Conservation (phyloP, 1,284 basidiomycete genomes). For the Naganishia albida region DNA sequence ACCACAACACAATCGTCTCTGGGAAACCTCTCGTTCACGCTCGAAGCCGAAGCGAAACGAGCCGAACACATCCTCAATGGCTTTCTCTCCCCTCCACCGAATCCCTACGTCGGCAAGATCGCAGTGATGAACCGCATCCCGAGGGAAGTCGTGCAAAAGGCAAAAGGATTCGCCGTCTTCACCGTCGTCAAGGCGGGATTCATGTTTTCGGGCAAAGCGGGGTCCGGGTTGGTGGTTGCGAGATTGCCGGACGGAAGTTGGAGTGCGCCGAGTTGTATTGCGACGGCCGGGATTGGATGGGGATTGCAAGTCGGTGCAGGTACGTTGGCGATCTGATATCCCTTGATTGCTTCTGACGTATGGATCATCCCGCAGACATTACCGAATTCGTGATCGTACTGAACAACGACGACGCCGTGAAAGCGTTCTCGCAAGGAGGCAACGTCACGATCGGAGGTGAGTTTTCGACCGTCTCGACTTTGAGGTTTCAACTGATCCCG, state of each 20-base stretch:
- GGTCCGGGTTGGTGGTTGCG: slow-evolving; percentile 90
- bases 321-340: slow-evolving; percentile 33
- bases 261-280: slow-evolving; percentile 96
- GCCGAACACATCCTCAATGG: slow-evolving; percentile 13
- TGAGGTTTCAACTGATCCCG: too few relatives aligned
- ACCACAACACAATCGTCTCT: slow-evolving; percentile 9
- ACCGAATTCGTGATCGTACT: slow-evolving; percentile 76
- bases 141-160: slow-evolving; percentile 84
- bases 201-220: slow-evolving; percentile 93
- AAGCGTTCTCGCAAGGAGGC: slow-evolving; percentile 90
- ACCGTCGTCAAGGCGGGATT: slow-evolving; percentile 86
- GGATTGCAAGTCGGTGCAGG: slow-evolving; percentile 88
- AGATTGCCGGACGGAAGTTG: slow-evolving; percentile 93
- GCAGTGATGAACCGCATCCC: slow-evolving; percentile 78
- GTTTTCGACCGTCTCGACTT: too few relatives aligned
- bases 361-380: slow-evolving; percentile 47
- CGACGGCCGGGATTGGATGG: slow-evolving; percentile 90
- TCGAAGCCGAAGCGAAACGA: slow-evolving; percentile 24
- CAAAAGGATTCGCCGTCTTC: slow-evolving; percentile 93
- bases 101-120: slow-evolving; percentile 26
- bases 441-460: slow-evolving; percentile 87
- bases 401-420: slow-evolving; percentile 93
- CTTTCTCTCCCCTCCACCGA: slow-evolving; percentile 20
- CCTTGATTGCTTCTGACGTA: neutral
- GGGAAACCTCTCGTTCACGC: slow-evolving; percentile 12